These are phyloP conservation scores for Candida krabiensis DNA, from an alignment of 805 yeast species.

Conservation along the genomic window DNA sequence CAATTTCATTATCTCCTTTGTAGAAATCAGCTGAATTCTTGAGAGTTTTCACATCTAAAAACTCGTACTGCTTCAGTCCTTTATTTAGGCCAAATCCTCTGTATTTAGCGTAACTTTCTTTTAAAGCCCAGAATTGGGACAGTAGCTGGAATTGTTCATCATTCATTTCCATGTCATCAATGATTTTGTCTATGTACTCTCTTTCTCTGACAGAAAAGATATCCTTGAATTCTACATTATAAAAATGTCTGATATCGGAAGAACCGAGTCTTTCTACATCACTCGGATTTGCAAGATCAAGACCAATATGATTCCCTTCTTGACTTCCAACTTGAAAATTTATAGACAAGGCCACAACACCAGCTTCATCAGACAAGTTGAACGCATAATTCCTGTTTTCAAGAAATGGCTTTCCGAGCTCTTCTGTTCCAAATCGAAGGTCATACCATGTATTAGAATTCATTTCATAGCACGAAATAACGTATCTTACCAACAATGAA, in stretches of 20 bases:
- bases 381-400: slow-evolving; percentile 37
- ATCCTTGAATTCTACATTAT: slow-evolving; percentile 24
- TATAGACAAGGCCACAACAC: slow-evolving; percentile 46
- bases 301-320: slow-evolving; percentile 34
- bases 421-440: slow-evolving; percentile 32
- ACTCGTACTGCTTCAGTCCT: slow-evolving; percentile 28
- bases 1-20: too few relatives aligned
- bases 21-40: too few relatives aligned
- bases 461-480: slow-evolving; percentile 36
- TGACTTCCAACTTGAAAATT: slow-evolving; percentile 24
- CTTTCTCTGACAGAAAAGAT: slow-evolving; percentile 30
- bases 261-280: slow-evolving; percentile 27
- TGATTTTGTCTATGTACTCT: slow-evolving; percentile 25
- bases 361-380: slow-evolving; percentile 61
- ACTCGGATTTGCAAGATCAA: slow-evolving; percentile 45
- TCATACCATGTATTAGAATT: slow-evolving; percentile 10
- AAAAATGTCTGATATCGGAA: slow-evolving; percentile 29
- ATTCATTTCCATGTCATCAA: slow-evolving; percentile 3
- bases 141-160: slow-evolving; percentile 32
- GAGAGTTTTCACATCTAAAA: slow-evolving; percentile 12
- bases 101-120: slow-evolving; percentile 72
- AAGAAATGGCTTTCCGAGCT: slow-evolving; percentile 60
- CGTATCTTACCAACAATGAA: slow-evolving; percentile 43
- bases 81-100: slow-evolving; percentile 57
- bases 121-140: slow-evolving; percentile 73